Conservation (phyloP, 2,329 filamentous ascomycete genomes). For the Stagonosporopsis vannaccii region DNA sequence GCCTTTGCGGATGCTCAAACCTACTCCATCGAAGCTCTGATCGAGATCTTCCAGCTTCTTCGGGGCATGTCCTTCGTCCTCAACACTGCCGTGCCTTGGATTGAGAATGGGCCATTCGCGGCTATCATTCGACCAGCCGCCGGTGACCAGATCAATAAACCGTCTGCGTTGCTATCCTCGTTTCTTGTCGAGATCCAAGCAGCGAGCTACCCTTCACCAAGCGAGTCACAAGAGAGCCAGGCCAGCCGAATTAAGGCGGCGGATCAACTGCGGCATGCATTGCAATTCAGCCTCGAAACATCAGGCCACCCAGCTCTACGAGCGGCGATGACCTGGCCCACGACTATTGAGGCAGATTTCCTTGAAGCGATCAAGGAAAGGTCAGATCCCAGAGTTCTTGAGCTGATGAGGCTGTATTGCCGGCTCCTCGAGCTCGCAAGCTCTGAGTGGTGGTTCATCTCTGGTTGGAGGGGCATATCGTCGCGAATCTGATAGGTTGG, state of each 20-base stretch:
- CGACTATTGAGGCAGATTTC: slow-evolving; percentile 26
- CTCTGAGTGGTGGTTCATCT: slow-evolving; percentile 35
- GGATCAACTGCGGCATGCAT: slow-evolving; percentile 23
- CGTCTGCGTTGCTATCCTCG: slow-evolving; percentile 28
- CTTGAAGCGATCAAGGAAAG: slow-evolving; percentile 25
- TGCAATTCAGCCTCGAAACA: slow-evolving; percentile 30
- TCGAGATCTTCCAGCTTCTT: slow-evolving; percentile 40
- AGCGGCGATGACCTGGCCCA: slow-evolving; percentile 34
- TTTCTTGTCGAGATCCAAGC: slow-evolving; percentile 32
- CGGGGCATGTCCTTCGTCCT: slow-evolving; percentile 38
- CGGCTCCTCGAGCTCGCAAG: slow-evolving; percentile 31
- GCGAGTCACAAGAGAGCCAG: slow-evolving; percentile 17
- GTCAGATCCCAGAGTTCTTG: slow-evolving; percentile 19
- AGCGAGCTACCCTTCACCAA: slow-evolving; percentile 11
- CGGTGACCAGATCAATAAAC: slow-evolving; percentile 19
- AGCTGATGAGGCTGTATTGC: slow-evolving; percentile 30
- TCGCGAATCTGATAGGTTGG: slow-evolving; percentile 1
- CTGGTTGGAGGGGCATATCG: slow-evolving; percentile 32
- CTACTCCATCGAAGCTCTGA: slow-evolving; percentile 30
- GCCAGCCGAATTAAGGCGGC: slow-evolving; percentile 16
- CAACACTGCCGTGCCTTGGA: slow-evolving; percentile 20
- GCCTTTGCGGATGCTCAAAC: slow-evolving; percentile 33
- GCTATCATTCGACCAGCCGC: slow-evolving; percentile 22
- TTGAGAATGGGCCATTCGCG: slow-evolving; percentile 34
- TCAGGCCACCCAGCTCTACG: slow-evolving; percentile 31